Evolutionary conservation across 768 basidiomycete genomes (phyloP).

Genomic region (Tulasnella sp.): DNA sequence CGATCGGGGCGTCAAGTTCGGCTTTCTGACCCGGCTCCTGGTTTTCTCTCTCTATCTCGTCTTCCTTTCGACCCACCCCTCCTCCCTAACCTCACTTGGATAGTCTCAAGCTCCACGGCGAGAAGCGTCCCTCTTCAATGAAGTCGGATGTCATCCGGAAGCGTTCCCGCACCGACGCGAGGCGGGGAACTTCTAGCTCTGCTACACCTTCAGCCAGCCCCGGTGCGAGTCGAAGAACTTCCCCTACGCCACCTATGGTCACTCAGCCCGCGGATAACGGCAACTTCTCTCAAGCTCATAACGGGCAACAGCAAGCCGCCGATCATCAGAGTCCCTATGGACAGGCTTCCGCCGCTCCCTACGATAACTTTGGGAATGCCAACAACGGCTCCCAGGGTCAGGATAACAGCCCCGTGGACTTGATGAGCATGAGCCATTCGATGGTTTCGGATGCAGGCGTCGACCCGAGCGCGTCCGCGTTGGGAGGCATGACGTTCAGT

Average conservation of each 20-base stretch:
- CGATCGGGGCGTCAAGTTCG: neutral
- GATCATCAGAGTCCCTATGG: conserved; percentile 16
- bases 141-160: conserved; percentile 88
- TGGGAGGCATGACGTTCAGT: conserved; percentile 28
- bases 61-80: neutral
- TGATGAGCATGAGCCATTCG: conserved; percentile 25
- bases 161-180: conserved; percentile 69
- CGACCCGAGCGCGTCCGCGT: conserved; percentile 14
- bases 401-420: conserved; percentile 23
- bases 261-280: conserved; percentile 14
- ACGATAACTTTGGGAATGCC: neutral
- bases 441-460: conserved; percentile 20
- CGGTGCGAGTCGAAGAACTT: conserved; percentile 66
- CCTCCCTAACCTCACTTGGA: neutral
- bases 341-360: neutral
- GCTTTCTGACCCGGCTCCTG: conserved; percentile 9
- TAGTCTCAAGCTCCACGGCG: conserved; percentile 78
- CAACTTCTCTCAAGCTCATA: conserved; percentile 2
- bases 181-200: conserved; percentile 34
- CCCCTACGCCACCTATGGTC: conserved; percentile 43
- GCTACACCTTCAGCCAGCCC: conserved; percentile 75
- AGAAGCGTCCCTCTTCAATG: conserved; percentile 83
- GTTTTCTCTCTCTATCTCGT: neutral
- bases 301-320: conserved; percentile 3
- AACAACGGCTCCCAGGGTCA: neutral